Percentiles rank a stretch among this genome's conserved stretches.
phyloP scores from a whole-genome alignment of 202 grass and related monocot genomes.

The Schoenoplectus tabernaemontani region DNA sequence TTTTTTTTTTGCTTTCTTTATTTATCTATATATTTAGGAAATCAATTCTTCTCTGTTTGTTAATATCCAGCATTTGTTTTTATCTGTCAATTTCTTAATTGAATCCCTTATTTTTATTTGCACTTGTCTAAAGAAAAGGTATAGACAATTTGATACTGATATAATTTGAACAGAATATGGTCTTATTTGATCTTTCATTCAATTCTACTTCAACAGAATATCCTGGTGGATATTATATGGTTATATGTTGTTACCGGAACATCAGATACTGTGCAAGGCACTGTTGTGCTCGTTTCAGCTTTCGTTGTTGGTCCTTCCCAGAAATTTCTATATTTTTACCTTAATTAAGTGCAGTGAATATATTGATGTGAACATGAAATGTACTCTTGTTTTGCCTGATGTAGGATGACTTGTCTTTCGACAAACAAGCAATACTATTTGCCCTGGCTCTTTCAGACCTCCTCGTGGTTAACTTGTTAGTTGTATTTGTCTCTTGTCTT shows the following conservation, averaged over 20 bases:
- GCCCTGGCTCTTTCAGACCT: slow-evolving; percentile 17
- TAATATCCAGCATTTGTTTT: too few relatives aligned
- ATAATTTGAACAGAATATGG: background rate
- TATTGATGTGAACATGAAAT: background rate
- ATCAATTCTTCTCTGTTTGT: background rate
- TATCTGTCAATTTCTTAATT: too few relatives aligned
- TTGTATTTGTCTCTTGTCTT: background rate
- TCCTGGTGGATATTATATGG: background rate
- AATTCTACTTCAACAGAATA: background rate
- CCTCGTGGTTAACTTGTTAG: slow-evolving; percentile 24
- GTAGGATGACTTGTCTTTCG: slow-evolving; percentile 8
- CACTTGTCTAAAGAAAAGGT: too few relatives aligned
- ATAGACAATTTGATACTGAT: background rate
- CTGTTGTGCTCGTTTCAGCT: background rate
- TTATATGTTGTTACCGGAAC: background rate
- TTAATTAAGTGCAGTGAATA: background rate
- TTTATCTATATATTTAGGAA: too few relatives aligned
- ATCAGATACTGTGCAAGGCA: background rate
- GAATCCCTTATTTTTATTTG: too few relatives aligned
- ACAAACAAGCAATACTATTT: slow-evolving; percentile 13
- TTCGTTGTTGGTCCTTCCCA: background rate
- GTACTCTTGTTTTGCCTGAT: slow-evolving; percentile 8
- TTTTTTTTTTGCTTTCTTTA: slow-evolving; percentile 1
- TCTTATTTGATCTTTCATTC: background rate
- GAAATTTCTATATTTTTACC: background rate